phyloP scores from a whole-genome alignment of 2,329 filamentous ascomycete species.

The Trichoderma koningiopsis region DNA sequence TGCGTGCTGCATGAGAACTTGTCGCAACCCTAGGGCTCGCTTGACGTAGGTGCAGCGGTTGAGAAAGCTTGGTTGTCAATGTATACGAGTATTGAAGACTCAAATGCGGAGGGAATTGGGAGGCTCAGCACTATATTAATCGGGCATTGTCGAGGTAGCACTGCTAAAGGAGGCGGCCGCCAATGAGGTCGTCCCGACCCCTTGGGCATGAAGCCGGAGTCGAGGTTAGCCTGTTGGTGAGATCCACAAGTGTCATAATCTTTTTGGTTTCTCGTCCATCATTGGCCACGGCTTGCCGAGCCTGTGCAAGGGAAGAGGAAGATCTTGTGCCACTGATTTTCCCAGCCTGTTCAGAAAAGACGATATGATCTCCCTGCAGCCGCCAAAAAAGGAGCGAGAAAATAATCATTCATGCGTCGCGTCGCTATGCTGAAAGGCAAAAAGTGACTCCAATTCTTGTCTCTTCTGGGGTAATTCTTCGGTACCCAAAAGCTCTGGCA shows the following conservation, averaged over 20 bases:
- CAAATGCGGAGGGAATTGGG: not conserved
- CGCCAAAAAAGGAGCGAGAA: not conserved
- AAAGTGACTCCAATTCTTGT: not conserved
- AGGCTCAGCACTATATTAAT: not conserved
- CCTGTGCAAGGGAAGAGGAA: not conserved
- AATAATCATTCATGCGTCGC: not conserved
- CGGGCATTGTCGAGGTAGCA: not conserved
- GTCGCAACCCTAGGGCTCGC: not conserved
- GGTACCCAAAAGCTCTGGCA: no score
- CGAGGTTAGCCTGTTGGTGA: conserved; percentile 12
- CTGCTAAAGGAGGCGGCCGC: conserved; percentile 19
- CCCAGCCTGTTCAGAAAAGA: not conserved
- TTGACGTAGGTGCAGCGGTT: not conserved
- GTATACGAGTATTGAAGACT: not conserved
- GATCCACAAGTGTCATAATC: conserved; percentile 21
- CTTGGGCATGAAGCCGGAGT: conserved; percentile 14
- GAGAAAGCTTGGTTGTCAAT: not conserved
- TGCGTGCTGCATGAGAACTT: not conserved
- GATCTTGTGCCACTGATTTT: conserved; percentile 16
- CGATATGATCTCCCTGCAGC: conserved; percentile 5
- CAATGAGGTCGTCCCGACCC: conserved; percentile 19
- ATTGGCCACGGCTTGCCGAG: conserved; percentile 22
- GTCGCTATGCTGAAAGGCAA: not conserved
- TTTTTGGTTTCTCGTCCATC: not conserved
- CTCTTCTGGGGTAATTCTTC: not conserved